A percentile compares a stretch with the other conserved stretches of the same genome.
phyloP scores from a whole-genome alignment of 768 basidiomycete species.

The Suillus sp. region DNA sequence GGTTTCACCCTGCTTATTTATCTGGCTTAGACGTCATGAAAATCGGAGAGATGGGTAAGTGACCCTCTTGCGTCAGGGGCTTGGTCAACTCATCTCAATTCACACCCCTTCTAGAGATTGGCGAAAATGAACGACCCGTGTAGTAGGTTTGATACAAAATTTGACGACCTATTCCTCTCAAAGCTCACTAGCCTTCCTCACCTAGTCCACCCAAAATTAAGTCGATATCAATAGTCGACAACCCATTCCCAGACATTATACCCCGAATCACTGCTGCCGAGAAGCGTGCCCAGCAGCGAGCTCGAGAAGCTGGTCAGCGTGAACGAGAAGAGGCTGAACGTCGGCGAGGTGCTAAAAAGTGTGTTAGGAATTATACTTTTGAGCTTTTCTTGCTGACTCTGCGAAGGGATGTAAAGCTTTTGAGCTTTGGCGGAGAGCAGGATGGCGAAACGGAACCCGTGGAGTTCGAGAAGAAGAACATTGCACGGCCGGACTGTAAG shows the following conservation, averaged over 20 bases:
- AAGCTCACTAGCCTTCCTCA: constrained; percentile 10
- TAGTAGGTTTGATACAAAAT: constrained; percentile 54
- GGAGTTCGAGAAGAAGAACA: constrained; percentile 74
- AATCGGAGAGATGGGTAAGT: constrained; percentile 84
- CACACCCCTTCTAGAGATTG: constrained; percentile 55
- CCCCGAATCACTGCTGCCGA: constrained; percentile 97
- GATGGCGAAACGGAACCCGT: constrained; percentile 56
- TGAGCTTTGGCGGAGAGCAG: constrained; percentile 85
- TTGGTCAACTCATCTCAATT: background rate
- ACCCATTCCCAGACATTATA: constrained; percentile 94
- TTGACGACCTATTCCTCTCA: constrained; percentile 3
- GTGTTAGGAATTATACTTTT: constrained; percentile 26
- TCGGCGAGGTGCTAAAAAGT: constrained; percentile 88
- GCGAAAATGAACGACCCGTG: constrained; percentile 70
- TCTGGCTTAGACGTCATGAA: constrained; percentile 75
- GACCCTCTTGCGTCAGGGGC: too few relatives aligned
- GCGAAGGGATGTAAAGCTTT: constrained; percentile 73
- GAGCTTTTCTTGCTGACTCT: constrained; percentile 31
- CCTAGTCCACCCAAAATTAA: constrained; percentile 89
- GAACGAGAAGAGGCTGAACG: constrained; percentile 78
- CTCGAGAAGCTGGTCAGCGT: constrained; percentile 70
- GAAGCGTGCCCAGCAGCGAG: constrained; percentile 79
- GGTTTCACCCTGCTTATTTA: background rate
- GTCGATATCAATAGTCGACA: constrained; percentile 80
- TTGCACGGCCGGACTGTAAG: constrained; percentile 84